A percentile compares a stretch with the other conserved stretches of the same genome.
Conservation (phyloP, 306 rosid genomes). For the Acacia melanoxylon region DNA sequence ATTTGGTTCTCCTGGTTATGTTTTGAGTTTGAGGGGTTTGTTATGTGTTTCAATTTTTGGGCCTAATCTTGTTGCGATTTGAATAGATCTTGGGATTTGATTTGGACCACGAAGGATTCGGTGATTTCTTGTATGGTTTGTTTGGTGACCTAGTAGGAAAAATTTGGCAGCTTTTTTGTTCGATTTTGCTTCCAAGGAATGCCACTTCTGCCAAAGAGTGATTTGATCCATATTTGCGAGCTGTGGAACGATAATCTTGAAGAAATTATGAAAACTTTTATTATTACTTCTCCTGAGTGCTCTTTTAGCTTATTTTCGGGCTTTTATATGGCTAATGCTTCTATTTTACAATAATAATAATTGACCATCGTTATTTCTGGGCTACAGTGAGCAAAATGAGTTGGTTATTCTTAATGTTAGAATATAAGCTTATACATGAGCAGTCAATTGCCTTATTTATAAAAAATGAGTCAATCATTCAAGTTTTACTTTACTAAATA, state of each 20-base stretch:
- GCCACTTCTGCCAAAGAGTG: constrained; percentile 43
- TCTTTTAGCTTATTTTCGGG: not conserved
- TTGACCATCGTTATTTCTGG: not conserved
- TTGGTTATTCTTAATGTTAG: not conserved
- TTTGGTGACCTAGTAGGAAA: not conserved
- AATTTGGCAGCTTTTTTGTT: not conserved
- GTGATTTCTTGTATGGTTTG: not conserved
- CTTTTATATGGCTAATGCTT: not conserved
- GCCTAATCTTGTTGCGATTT: not conserved
- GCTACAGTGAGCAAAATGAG: not conserved
- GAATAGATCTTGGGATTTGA: constrained; percentile 23
- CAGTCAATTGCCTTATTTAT: not conserved
- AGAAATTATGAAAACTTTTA: constrained; percentile 20
- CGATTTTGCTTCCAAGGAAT: constrained; percentile 20
- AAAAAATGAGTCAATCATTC: not conserved
- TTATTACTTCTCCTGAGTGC: constrained; percentile 3
- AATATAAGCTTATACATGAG: not conserved
- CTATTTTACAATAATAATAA: constrained; percentile 5
- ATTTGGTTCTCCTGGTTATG: too few species aligned
- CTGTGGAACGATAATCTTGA: constrained; percentile 55
- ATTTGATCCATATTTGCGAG: constrained; percentile 52
- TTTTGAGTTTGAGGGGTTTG: not conserved
- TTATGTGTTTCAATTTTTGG: not conserved
- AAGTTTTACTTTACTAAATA: not conserved
- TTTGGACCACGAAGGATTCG: not conserved